Evolutionary conservation across 305 asterid species (phyloP), one percentile per base, ranked within the genome.

Genomic region (Fraxinus velutina): DNA sequence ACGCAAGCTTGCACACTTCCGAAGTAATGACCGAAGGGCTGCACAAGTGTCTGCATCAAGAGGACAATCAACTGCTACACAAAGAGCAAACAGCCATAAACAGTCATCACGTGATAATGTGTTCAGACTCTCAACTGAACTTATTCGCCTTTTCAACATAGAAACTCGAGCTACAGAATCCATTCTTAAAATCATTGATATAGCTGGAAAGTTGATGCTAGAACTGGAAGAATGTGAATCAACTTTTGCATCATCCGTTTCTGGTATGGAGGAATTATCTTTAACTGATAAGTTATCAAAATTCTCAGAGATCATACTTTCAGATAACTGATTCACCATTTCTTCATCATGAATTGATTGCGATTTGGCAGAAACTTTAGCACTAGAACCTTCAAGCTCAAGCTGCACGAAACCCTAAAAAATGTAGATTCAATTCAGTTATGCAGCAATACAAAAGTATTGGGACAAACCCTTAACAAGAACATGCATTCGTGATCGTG

Each of bases 1-100:
- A 76, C 97, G 87, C 87, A 95, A 88, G 79, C 86, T 82, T n/a
- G 98, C 94, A 85, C 98, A 95, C 75, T 92, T 93, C 10, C 98
- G 83, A 30, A 95, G 92, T 73, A 95, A 83, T 76, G 97, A 91
- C 73, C 99, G 86, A 73, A 95, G 88, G 50, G 97, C 88, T 13
- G 99, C 98, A 76, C 88, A 82, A 21, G 97, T 88, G 75, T 92
- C 97, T 0, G 93, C 94, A 81, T 88, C 90, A 36, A 93, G 90
- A 17, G 99, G 99, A 77, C 88, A 77, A 81, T 95, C 99, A 81
- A 93, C 90, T 3, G 94, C 92, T 2, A 85, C 94, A 66, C 98
- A 95, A 34, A 95, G 87, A 39, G 93, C 92, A 85, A 92, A 95
- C 80, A 95, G 62, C 99, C 98, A 95, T 34, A 89, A 78, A 85